phyloP scores from a whole-genome alignment of 768 basidiomycete genomes.

The Lepiota brunneoincarnata region DNA sequence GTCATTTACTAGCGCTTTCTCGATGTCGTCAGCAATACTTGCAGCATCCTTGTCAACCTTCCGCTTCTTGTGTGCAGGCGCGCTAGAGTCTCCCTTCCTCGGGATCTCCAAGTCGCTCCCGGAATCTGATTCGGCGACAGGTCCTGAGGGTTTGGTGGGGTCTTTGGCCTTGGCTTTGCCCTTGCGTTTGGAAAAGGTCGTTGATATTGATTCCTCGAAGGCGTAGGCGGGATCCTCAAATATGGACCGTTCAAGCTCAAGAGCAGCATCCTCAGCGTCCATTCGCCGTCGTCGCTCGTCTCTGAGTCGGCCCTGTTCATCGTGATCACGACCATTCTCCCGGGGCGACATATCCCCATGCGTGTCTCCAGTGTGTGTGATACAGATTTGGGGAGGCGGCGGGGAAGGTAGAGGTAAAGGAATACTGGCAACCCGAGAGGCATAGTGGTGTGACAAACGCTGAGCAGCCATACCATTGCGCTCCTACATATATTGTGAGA shows the following conservation, averaged over 20 bases:
- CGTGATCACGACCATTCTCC: slow-evolving; percentile 30
- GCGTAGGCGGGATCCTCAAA: slow-evolving; percentile 32
- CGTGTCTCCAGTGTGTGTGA: slow-evolving; percentile 1
- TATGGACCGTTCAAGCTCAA: slow-evolving; percentile 54
- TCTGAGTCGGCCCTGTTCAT: slow-evolving; percentile 23
- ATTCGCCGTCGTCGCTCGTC: slow-evolving; percentile 16
- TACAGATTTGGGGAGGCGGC: slow-evolving; percentile 13
- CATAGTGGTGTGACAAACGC: slow-evolving; percentile 57
- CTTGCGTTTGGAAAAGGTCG: slow-evolving; percentile 21
- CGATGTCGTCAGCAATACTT: slow-evolving; percentile 45
- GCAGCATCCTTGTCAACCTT: slow-evolving; percentile 46
- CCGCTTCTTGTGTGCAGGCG: slow-evolving; percentile 57
- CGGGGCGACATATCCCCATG: neutral
- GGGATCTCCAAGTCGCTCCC: slow-evolving; percentile 56
- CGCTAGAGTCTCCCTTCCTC: slow-evolving; percentile 33
- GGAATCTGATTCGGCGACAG: slow-evolving; percentile 50
- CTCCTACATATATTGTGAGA: slow-evolving; percentile 45
- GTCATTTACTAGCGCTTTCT: slow-evolving; percentile 37
- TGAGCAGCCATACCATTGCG: slow-evolving; percentile 64
- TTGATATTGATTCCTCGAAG: slow-evolving; percentile 6
- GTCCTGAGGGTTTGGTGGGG: slow-evolving; percentile 46
- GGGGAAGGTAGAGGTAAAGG: slow-evolving; percentile 35
- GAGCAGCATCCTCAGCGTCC: slow-evolving; percentile 53
- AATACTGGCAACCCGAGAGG: slow-evolving; percentile 44
- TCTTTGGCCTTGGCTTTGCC: slow-evolving; percentile 45